phyloP scores from a whole-genome alignment of 1,284 basidiomycete species.

The Filobasidium uniguttulatum region DNA sequence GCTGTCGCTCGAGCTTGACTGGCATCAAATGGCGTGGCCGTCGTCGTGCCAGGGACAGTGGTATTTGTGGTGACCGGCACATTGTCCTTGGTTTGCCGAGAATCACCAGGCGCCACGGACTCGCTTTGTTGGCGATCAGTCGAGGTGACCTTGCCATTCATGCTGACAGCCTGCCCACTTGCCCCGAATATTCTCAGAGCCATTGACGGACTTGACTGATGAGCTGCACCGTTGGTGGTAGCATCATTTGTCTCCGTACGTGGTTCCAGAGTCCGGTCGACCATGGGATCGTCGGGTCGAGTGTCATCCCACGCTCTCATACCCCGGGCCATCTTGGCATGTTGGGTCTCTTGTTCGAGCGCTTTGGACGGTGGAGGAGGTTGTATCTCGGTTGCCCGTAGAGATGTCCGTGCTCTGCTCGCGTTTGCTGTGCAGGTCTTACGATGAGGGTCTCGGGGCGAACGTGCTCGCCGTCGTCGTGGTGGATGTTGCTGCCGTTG shows the following conservation, averaged over 20 bases:
- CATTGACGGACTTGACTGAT: not conserved
- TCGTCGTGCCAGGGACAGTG: no score
- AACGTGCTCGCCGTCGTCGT: constrained; percentile 30
- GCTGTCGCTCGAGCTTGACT: no score
- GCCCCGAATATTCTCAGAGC: not conserved
- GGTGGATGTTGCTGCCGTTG: constrained; percentile 17
- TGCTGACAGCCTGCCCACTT: no score
- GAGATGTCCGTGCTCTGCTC: not conserved
- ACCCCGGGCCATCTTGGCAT: not conserved
- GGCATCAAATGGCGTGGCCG: no score
- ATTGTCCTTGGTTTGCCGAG: not conserved
- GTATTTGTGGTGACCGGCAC: no score
- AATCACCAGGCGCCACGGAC: not conserved
- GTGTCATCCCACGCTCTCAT: constrained; percentile 11
- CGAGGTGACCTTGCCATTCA: no score
- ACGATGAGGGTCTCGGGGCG: constrained; percentile 23
- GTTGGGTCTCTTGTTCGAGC: not conserved
- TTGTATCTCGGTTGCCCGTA: not conserved
- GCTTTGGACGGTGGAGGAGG: not conserved
- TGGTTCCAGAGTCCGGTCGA: no score
- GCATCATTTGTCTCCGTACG: not conserved
- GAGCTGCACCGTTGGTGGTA: not conserved
- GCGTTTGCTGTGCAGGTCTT: not conserved
- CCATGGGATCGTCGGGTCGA: not conserved
- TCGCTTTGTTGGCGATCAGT: not conserved